Evolutionary conservation across 2,329 filamentous ascomycete species (phyloP).

Genomic region (Colletotrichum acutatum): DNA sequence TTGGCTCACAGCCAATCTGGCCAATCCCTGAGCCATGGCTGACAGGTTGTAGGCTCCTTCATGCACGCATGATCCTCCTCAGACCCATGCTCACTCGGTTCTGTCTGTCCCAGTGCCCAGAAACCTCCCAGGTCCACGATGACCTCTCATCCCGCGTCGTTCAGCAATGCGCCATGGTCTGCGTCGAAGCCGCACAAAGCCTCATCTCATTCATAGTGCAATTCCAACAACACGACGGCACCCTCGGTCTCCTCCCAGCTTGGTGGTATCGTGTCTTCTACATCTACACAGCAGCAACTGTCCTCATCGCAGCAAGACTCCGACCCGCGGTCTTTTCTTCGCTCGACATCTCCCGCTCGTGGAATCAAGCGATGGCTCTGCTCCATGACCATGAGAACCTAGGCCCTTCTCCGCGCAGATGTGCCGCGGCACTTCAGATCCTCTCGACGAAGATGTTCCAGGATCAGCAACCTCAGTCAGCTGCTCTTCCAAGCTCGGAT

Average conservation of each 20-base stretch:
- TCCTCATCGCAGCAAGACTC: conserved; percentile 49
- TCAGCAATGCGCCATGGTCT: conserved; percentile 47
- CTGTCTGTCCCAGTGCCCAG: conserved; percentile 41
- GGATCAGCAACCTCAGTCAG: conserved; percentile 31
- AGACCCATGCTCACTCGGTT: conserved; percentile 47
- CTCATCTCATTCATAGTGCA: conserved; percentile 45
- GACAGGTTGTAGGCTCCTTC: conserved; percentile 41
- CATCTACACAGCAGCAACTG: conserved; percentile 48
- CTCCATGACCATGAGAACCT: conserved; percentile 47
- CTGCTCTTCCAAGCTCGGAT: neutral
- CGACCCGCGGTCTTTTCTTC: conserved; percentile 45
- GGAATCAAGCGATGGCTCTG: conserved; percentile 47
- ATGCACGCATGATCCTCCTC: conserved; percentile 47
- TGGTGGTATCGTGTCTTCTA: conserved; percentile 55
- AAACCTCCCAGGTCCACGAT: conserved; percentile 32
- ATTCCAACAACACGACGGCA: conserved; percentile 45
- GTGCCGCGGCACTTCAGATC: conserved; percentile 47
- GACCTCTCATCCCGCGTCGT: conserved; percentile 43
- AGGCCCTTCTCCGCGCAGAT: conserved; percentile 45
- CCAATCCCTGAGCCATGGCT: neutral
- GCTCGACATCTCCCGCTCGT: conserved; percentile 42
- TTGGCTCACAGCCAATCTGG: no score
- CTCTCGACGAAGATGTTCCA: conserved; percentile 47
- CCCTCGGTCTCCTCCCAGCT: conserved; percentile 47
- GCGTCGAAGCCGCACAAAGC: conserved; percentile 46